Evolutionary conservation across 495 filamentous ascomycete species (phyloP), one percentile per base, ranked within the genome.

Genomic region (Pyronema domesticum): DNA sequence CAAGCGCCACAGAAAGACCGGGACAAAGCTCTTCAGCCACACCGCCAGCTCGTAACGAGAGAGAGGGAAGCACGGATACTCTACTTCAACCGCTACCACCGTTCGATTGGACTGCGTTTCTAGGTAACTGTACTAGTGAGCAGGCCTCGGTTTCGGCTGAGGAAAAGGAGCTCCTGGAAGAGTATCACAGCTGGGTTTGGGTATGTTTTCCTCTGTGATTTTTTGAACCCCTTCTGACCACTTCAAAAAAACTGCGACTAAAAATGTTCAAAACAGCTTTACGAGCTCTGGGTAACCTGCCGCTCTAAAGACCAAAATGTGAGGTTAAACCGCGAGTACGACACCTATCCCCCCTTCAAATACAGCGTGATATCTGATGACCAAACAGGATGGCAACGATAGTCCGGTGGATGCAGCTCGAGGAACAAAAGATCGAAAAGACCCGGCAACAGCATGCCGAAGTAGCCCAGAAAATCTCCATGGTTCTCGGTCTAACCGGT

Each of bases 131-230:
- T 34, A 13, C 8, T 35, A 13, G 2, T 7, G 47, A 50, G 10
- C 47, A 15, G 19, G 7, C 8, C 9, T 23, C 7, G 2, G 47
- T 50, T 8, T 23, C 34, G 1, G 17, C 23, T 36, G 47, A 50
- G 13, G 47, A 50, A 34, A 17, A 9, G 9, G 47, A 23, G 7
- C 30, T 50, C 11, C 4, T 50, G 9, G 47, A 50, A 34, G 47
- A 50, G 17, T 50, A 35, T 50, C 18, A 36, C 23, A 50, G 47
- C 17, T 50, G 47, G 47, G 47, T 15, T n/a, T 50, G 47, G 47
- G 47, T 50, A 6, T 15, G 45, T 23, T 47, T 19, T 47, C 18
- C 18, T 14, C 18, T 47, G 3, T 47, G 17, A 15, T 19, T 23
- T 47, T 10, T 14, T 47, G 10, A 3, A 5, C 17, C 14, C 3